These are phyloP conservation scores for Tanacetum coccineum DNA, from an alignment of 129 eudicot species.

Conservation along the genomic window DNA sequence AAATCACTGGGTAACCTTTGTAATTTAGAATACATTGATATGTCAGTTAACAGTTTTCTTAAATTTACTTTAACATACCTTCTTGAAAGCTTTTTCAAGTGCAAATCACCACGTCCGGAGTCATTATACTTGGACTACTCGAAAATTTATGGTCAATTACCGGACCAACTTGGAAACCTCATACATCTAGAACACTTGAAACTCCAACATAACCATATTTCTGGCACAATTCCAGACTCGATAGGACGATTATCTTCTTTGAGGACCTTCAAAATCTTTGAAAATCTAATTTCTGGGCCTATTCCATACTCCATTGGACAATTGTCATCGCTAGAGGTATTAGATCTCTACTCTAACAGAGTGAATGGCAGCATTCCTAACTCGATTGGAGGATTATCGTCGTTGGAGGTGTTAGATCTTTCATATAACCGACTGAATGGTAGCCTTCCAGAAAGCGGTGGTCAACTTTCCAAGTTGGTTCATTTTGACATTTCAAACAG, in stretches of 20 bases:
- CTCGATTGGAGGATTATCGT: constrained; percentile 22
- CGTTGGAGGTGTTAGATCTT: constrained; percentile 14
- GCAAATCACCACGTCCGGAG: constrained; percentile 15
- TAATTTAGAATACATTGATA: constrained; percentile 5
- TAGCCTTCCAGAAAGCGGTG: constrained; percentile 30
- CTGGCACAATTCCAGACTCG: constrained; percentile 7
- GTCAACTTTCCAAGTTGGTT: constrained; percentile 24
- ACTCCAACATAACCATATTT: background rate
- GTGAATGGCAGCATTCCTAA: constrained; percentile 1
- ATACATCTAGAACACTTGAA: background rate
- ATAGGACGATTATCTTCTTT: constrained; percentile 18
- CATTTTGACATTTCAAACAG: background rate
- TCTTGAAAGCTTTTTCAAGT: constrained; percentile 21
- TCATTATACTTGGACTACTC: background rate
- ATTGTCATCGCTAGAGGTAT: constrained; percentile 8
- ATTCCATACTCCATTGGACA: constrained; percentile 22
- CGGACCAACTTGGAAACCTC: constrained; percentile 7
- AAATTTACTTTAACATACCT: background rate
- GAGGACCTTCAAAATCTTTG: constrained; percentile 15
- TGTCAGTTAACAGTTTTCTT: background rate
- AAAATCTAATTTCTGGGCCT: constrained; percentile 20
- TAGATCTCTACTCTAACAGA: background rate
- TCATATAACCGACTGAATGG: constrained; percentile 28
- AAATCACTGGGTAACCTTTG: constrained; percentile 16
- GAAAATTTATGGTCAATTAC: background rate